A percentile compares a stretch with the other conserved stretches of the same genome.
Evolutionary conservation across 345 rosid genomes (phyloP).

Genomic region (Odontarrhena argentea): DNA sequence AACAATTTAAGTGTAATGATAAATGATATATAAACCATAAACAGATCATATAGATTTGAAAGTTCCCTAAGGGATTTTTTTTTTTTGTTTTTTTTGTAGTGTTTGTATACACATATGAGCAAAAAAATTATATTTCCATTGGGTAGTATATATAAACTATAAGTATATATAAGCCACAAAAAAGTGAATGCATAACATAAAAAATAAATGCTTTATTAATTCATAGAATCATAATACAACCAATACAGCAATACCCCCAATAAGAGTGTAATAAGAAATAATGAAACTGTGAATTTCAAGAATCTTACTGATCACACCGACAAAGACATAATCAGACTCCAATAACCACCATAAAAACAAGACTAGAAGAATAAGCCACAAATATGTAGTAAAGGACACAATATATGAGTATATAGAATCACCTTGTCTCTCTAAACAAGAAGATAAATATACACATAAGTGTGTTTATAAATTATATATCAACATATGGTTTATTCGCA

Average conservation of each 20-base stretch:
- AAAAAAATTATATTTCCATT: no score
- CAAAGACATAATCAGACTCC: slow-evolving; percentile 22
- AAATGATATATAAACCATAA: neutral
- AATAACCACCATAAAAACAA: slow-evolving; percentile 17
- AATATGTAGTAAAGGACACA: slow-evolving; percentile 17
- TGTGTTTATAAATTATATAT: slow-evolving; percentile 26
- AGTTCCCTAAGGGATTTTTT: neutral
- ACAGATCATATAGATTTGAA: neutral
- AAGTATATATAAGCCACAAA: neutral
- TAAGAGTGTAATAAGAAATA: slow-evolving; percentile 19
- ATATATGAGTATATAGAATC: slow-evolving; percentile 27
- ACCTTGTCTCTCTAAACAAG: slow-evolving; percentile 35
- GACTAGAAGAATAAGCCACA: slow-evolving; percentile 10
- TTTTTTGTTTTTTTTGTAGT: no score
- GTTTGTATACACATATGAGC: no score
- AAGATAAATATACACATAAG: slow-evolving; percentile 36
- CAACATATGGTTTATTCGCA: slow-evolving; percentile 37
- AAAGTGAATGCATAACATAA: neutral
- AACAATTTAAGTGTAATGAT: neutral
- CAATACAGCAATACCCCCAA: slow-evolving; percentile 35
- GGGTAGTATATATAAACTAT: neutral
- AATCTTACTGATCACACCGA: slow-evolving; percentile 23
- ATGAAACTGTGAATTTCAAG: slow-evolving; percentile 30
- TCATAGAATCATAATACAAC: slow-evolving; percentile 36
- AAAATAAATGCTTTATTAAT: slow-evolving; percentile 34